phyloP scores from a whole-genome alignment of 129 eudicot genomes.

The Flaveria brownii region DNA sequence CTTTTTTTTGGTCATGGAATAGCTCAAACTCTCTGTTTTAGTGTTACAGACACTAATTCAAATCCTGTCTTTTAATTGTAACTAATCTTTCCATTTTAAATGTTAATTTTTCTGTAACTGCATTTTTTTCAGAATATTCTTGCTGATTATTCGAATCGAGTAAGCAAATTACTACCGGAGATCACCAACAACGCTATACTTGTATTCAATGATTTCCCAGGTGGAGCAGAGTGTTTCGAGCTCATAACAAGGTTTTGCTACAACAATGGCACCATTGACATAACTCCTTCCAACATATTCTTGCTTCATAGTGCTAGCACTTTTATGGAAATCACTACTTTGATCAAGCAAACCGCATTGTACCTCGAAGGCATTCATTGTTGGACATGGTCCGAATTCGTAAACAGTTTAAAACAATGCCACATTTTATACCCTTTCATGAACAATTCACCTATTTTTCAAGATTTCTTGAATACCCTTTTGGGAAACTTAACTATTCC shows the following conservation, averaged over 20 bases:
- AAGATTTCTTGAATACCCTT: constrained; percentile 39
- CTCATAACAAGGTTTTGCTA: constrained; percentile 60
- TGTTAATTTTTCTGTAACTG: not conserved
- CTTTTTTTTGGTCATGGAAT: not conserved
- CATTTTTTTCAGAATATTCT: constrained; percentile 46
- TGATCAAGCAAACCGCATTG: constrained; percentile 43
- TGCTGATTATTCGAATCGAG: constrained; percentile 44
- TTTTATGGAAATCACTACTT: constrained; percentile 52
- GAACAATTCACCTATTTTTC: constrained; percentile 24
- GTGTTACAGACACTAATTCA: not conserved
- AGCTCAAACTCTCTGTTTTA: not conserved
- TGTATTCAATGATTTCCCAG: constrained; percentile 61
- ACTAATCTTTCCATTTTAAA: too few species aligned
- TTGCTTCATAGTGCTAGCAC: constrained; percentile 48
- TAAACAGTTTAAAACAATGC: constrained; percentile 45
- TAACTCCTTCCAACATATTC: constrained; percentile 50
- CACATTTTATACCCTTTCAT: constrained; percentile 36
- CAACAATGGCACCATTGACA: constrained; percentile 46
- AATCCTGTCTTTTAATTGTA: not conserved
- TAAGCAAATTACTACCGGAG: constrained; percentile 31
- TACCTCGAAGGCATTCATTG: constrained; percentile 37
- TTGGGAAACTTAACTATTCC: constrained; percentile 35
- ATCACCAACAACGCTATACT: constrained; percentile 30
- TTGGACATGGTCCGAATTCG: constrained; percentile 60
- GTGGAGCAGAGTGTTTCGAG: constrained; percentile 60